Evolutionary conservation across 305 asterid genomes (phyloP).

Genomic region (Fraxinus velutina): DNA sequence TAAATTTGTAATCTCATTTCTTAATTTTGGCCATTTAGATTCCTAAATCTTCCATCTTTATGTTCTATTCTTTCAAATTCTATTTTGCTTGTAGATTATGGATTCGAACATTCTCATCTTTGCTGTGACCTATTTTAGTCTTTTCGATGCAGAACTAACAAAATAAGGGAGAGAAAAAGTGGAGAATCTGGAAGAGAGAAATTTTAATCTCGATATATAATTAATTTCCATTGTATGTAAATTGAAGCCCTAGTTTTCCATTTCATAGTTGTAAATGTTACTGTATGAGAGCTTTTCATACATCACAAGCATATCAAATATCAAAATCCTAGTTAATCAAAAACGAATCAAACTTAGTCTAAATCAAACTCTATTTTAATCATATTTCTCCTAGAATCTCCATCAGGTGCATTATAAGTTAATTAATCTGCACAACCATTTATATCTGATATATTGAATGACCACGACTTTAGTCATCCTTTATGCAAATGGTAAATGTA

Average conservation of each 20-base stretch:
- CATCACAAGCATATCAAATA: neutral
- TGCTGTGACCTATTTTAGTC: neutral
- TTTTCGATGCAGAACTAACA: neutral
- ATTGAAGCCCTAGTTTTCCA: neutral
- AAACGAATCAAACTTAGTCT: neutral
- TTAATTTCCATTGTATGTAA: neutral
- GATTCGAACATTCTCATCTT: neutral
- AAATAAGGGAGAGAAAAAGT: neutral
- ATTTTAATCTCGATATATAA: neutral
- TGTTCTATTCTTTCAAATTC: neutral
- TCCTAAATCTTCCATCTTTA: neutral
- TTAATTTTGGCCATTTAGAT: neutral
- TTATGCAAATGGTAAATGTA: neutral
- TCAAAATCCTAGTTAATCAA: neutral
- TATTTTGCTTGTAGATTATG: neutral
- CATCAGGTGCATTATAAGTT: neutral
- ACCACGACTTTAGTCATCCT: neutral
- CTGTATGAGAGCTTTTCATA: neutral
- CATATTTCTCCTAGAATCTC: neutral
- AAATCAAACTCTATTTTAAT: neutral
- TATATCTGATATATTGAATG: neutral
- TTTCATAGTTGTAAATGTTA: neutral
- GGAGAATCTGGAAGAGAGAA: neutral
- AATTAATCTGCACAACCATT: neutral
- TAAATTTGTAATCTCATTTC: conserved; percentile 11